Evolutionary conservation across 163 green algal species (phyloP).

Genomic region (Trebouxia gelatinosa): DNA sequence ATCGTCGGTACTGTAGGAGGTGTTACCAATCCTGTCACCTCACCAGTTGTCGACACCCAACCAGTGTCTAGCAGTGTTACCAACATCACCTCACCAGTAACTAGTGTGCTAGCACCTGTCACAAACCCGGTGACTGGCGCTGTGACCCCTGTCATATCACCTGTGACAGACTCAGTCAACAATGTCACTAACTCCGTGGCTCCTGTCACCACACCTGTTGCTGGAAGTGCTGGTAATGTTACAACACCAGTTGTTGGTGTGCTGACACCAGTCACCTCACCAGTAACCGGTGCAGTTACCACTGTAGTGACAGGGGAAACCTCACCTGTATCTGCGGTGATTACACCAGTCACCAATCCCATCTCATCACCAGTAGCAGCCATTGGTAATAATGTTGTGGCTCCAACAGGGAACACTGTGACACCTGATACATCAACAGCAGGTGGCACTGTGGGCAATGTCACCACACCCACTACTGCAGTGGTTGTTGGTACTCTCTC

Average conservation of each 20-base stretch:
- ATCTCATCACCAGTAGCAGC: conserved; percentile 1
- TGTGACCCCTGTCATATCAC: not conserved
- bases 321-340: not conserved
- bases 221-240: not conserved
- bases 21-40: not conserved
- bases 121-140: not conserved
- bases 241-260: not conserved
- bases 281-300: not conserved
- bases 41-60: not conserved
- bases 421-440: not conserved
- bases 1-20: no score
- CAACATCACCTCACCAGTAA: not conserved
- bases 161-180: not conserved
- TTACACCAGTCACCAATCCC: not conserved
- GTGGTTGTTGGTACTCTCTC: not conserved
- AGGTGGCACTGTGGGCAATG: no score
- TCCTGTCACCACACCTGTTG: not conserved
- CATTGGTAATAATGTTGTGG: not conserved
- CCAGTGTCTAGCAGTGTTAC: no score
- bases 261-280: not conserved
- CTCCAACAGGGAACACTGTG: not conserved
- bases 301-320: no score
- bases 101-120: not conserved
- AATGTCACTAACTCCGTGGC: not conserved
- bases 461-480: not conserved